Evolutionary conservation across 2,329 filamentous ascomycete species (phyloP), one percentile per base, ranked within the genome.

Genomic region (Pseudogymnoascus sp.): DNA sequence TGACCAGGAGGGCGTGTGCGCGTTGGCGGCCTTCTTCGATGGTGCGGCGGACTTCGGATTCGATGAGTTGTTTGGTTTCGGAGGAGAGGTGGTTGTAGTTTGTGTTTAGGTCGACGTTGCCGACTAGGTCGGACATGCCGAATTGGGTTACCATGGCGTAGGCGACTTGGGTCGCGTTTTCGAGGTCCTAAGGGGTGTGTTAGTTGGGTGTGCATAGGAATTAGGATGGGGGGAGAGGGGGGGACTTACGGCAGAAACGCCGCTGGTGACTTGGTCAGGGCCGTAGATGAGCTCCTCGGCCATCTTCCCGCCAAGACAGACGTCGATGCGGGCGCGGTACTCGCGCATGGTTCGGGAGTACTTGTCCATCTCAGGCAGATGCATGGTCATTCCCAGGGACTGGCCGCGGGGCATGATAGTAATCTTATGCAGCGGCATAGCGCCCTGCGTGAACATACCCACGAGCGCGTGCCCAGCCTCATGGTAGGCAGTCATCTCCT

Each of bases 401-500:
- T 88, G 87, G 10, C 95, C 95, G 71, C 96, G 89, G 62, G 95
- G 93, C 71, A 99, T 89, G 71, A 99, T 96, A 0, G 95, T 99
- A 61, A 96, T 93, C 79, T 99, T 99, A 83, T 99, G 97, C 1
- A 99, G 82, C 34, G 89, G 90, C 67, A 83, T 88, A 39, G 85
- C 85, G 66, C 89, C 87, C 67, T 81, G 81, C 11, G 88, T 90
- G 70, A 93, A 92, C 72, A 97, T 87, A 64, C 89, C 89, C 65
- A 97, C 91, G 14, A 99, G 84, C 7, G 95, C 92, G 76, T 99
- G 95, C 2, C 95, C 95, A 64, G 93, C 96, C 78, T 99, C 95
- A 73, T 96, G 92, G 73, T 96, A 96, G 1, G 92, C 92, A n/a
- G 93, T 96, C 82, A 92, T 88, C 70, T 95, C 85, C 79, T 96